A percentile compares a stretch with the other conserved stretches of the same genome.
These are phyloP conservation scores for Schizosaccharomyces octosporus DNA, from an alignment of 805 yeast genomes.

Conservation along the genomic window DNA sequence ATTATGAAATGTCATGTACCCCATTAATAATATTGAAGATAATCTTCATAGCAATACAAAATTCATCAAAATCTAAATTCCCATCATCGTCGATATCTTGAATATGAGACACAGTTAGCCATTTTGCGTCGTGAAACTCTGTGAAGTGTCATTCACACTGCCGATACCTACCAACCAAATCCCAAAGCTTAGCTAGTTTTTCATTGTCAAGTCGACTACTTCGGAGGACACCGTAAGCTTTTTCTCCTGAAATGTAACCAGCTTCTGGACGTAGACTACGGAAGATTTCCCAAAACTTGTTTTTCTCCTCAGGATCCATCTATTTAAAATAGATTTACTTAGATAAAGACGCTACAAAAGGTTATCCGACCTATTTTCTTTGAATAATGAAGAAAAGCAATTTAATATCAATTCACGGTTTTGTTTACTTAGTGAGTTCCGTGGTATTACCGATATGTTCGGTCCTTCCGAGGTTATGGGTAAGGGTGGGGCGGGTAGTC, in stretches of 20 bases:
- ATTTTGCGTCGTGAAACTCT: background rate
- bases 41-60: conserved; percentile 88
- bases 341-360: too few relatives aligned
- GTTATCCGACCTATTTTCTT: too few relatives aligned
- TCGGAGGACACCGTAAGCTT: conserved; percentile 63
- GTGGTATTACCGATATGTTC: too few relatives aligned
- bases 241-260: conserved; percentile 61
- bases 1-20: conserved; percentile 13
- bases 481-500: too few relatives aligned
- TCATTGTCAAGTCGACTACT: conserved; percentile 63
- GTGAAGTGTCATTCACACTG: background rate
- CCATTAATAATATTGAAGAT: conserved; percentile 80
- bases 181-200: conserved; percentile 72
- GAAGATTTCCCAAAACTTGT: conserved; percentile 94
- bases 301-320: conserved; percentile 29
- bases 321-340: too few relatives aligned
- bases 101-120: background rate
- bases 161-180: conserved; percentile 23
- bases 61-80: conserved; percentile 81
- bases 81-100: conserved; percentile 80
- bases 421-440: too few relatives aligned
- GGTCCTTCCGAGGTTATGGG: too few relatives aligned
- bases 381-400: too few relatives aligned
- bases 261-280: conserved; percentile 63
- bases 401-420: too few relatives aligned